Evolutionary conservation across 257 asterid species (phyloP).

Genomic region (Asclepias syriaca): DNA sequence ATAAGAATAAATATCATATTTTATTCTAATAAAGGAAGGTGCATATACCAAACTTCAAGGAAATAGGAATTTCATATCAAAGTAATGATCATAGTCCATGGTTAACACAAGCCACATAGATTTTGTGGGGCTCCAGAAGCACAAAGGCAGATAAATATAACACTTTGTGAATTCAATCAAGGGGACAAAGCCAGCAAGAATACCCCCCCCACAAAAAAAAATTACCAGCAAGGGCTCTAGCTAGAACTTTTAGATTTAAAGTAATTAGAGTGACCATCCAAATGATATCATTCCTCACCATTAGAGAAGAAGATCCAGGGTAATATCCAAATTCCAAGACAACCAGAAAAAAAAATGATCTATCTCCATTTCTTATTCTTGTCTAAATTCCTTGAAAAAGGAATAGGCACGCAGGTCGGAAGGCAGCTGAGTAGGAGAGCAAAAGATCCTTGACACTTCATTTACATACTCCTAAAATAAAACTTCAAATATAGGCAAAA

Average conservation of each 20-base stretch:
- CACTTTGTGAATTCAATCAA: not conserved
- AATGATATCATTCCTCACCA: too few species aligned
- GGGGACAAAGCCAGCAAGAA: not conserved
- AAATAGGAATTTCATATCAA: not conserved
- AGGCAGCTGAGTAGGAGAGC: not conserved
- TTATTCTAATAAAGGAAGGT: not conserved
- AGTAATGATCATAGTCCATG: not conserved
- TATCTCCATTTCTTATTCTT: not conserved
- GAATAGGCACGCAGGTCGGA: not conserved
- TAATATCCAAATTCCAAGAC: too few species aligned
- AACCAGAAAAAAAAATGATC: not conserved
- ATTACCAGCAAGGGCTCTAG: too few species aligned
- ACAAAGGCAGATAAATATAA: not conserved
- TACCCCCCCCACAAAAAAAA: too few species aligned
- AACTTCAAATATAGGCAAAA: not conserved
- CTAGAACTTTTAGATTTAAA: too few species aligned
- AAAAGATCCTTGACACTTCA: not conserved
- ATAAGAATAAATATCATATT: not conserved
- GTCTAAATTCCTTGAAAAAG: too few species aligned
- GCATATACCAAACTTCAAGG: not conserved
- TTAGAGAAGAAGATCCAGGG: too few species aligned
- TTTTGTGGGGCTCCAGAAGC: not conserved
- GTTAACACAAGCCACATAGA: not conserved
- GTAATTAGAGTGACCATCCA: too few species aligned
- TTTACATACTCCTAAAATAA: not conserved